A percentile compares a stretch with the other conserved stretches of the same genome.
Conservation (phyloP, 345 rosid species). For the Fremontodendron californicum region DNA sequence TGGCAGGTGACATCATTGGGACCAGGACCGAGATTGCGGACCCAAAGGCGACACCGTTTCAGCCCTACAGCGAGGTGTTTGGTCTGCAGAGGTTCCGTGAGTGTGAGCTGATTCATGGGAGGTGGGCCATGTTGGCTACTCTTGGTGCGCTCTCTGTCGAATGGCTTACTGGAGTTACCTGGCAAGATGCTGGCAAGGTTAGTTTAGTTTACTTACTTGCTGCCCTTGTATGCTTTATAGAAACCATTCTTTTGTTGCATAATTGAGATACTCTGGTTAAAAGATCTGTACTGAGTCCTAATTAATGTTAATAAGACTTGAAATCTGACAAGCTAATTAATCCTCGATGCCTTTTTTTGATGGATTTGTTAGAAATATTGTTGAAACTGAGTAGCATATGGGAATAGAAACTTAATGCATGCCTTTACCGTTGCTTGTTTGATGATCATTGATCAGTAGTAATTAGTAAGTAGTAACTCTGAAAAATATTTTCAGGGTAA, state of each 20-base stretch:
- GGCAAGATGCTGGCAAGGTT: slow-evolving; percentile 82
- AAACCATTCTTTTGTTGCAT: not conserved
- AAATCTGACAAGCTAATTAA: not conserved
- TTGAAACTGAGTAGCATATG: not conserved
- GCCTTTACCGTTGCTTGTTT: not conserved
- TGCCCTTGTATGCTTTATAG: not conserved
- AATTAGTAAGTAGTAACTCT: too few relatives aligned
- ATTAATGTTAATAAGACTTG: too few relatives aligned
- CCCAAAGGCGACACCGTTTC: slow-evolving; percentile 56
- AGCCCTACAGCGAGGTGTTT: slow-evolving; percentile 67
- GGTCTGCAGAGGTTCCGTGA: slow-evolving; percentile 71
- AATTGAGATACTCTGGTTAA: not conserved
- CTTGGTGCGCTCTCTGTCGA: slow-evolving; percentile 64
- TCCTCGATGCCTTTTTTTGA: not conserved
- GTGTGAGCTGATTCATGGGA: slow-evolving; percentile 71
- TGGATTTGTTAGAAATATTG: not conserved
- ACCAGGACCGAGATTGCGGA: slow-evolving; percentile 43
- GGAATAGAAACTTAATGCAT: not conserved
- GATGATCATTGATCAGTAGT: too few relatives aligned
- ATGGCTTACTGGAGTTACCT: slow-evolving; percentile 67
- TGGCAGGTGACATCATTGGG: slow-evolving; percentile 52
- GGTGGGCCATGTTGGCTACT: slow-evolving; percentile 81
- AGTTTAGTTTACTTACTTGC: not conserved
- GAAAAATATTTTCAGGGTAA: too few relatives aligned
- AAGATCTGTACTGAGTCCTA: slow-evolving; percentile 32